Conservation (phyloP, 192 early-diverging fungal species). For the Rhizophlyctis rosea region DNA sequence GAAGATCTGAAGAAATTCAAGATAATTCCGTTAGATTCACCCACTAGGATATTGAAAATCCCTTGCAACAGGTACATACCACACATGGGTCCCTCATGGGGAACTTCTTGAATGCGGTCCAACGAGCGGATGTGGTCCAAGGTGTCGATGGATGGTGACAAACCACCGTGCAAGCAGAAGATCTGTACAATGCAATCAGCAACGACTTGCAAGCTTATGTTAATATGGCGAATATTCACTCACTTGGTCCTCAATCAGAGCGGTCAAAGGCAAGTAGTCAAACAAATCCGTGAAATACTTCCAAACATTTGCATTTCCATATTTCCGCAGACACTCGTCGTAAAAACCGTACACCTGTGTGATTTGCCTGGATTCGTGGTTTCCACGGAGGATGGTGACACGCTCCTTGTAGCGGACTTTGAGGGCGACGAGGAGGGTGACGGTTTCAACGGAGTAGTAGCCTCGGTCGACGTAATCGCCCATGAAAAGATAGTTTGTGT, state of each 20-base stretch:
- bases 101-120: conserved; percentile 97
- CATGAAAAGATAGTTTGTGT: conserved; percentile 98
- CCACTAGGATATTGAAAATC: too few species aligned
- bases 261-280: conserved; percentile 91
- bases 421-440: conserved; percentile 88
- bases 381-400: conserved; percentile 90
- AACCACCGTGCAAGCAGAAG: conserved; percentile 93
- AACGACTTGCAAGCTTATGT: background rate
- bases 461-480: conserved; percentile 97
- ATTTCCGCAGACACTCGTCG: conserved; percentile 95
- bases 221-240: background rate
- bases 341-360: conserved; percentile 99
- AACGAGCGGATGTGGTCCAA: conserved; percentile 92
- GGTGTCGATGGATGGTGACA: conserved; percentile 89
- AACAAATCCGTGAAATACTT: conserved; percentile 97
- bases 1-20: background rate
- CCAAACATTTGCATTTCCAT: conserved; percentile 95
- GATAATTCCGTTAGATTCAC: too few species aligned
- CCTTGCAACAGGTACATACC: too few species aligned
- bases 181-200: conserved; percentile 41
- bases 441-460: conserved; percentile 96
- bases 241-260: conserved; percentile 85
- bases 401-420: conserved; percentile 94
- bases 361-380: conserved; percentile 91
- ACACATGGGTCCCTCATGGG: conserved; percentile 97